Base-by-base conservation (phyloP, 2,329 filamentous ascomycete species). In the Cladosporium cucumerinum region DNA sequence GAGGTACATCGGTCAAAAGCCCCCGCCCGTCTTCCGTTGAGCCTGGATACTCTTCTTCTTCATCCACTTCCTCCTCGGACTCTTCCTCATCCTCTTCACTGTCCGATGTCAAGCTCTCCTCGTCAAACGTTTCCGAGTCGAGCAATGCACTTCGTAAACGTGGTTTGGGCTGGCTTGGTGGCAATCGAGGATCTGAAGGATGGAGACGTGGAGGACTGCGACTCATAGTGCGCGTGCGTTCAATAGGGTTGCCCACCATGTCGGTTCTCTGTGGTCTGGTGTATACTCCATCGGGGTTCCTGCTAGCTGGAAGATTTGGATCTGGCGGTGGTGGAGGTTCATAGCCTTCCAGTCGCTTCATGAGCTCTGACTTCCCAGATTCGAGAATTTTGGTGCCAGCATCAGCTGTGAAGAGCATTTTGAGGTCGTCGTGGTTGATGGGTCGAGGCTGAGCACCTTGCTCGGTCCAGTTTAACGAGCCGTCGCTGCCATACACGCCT, bases 1-100 rank as follows among this genome's bases (percentile, higher is more conserved):
- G 90, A 32, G 94, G 94, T 14, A 98, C 92, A 75, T 98, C 94
- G 0, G 94, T 97, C 63, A 98, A 81, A 16, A 98, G 81, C 14
- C 94, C 94, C 21, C 92, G 90, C 73, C 91, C 84, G 25, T 91
- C 89, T 3, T 91, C 91, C 26, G 73, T 77, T 3, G 74, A 76
- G 18, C 81, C 82, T 16, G 80, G 79, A 69, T 93, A 88, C n/a
- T 90, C 91, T 69, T 92, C 89, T 72, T 93, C 89, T 66, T 93
- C 90, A 63, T 89, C 86, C 16, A 84, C 84, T 55, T 89, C 87
- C 60, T 90, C 88, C 43, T 89, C 87, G 48, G 89, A 87, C 63
- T 87, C 84, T 71, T 85, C 82, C 28, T 85, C 84, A 25, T 85
- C 82, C 25, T 81, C 80, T 28, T 83, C 82, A 46, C 62, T 59